Conservation (phyloP, 495 filamentous ascomycete species). For the Rostrohypoxylon terebratum region DNA sequence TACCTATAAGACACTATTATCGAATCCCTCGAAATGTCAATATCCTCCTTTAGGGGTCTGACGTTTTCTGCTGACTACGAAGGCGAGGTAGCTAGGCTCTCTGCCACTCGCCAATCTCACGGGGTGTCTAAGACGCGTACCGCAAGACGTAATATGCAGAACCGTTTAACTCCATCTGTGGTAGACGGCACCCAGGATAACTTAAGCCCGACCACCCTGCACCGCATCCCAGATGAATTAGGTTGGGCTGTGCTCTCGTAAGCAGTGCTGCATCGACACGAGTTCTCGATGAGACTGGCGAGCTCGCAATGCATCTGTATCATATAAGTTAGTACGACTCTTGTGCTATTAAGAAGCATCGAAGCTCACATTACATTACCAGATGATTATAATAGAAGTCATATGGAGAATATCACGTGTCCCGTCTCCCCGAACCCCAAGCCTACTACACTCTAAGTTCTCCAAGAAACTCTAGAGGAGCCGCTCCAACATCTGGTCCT, state of each 20-base stretch:
- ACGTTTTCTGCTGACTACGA: conserved; percentile 24
- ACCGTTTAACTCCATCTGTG: conserved; percentile 18
- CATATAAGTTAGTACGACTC: conserved; percentile 22
- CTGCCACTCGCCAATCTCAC: conserved; percentile 23
- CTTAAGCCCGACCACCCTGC: conserved; percentile 15
- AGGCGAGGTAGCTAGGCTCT: conserved; percentile 13
- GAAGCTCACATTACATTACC: conserved; percentile 10
- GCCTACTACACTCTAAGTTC: conserved; percentile 5
- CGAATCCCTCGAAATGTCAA: conserved; percentile 6
- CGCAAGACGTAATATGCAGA: conserved; percentile 27
- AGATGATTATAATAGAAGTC: conserved; percentile 9
- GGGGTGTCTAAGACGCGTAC: conserved; percentile 23
- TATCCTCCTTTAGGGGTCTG: conserved; percentile 20
- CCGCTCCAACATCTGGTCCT: background rate
- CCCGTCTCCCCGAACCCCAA: background rate
- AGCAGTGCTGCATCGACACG: conserved; percentile 35
- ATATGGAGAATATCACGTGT: conserved; percentile 29
- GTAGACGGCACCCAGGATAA: conserved; percentile 5
- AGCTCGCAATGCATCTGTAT: conserved; percentile 25
- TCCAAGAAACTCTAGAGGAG: background rate
- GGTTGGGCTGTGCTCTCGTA: conserved; percentile 32
- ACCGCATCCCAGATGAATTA: conserved; percentile 20
- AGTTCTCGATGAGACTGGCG: conserved; percentile 27
- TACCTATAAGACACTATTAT: conserved; percentile 12
- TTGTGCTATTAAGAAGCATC: conserved; percentile 8